phyloP scores from a whole-genome alignment of 176 grass and related monocot species.

The Zoysia japonica region DNA sequence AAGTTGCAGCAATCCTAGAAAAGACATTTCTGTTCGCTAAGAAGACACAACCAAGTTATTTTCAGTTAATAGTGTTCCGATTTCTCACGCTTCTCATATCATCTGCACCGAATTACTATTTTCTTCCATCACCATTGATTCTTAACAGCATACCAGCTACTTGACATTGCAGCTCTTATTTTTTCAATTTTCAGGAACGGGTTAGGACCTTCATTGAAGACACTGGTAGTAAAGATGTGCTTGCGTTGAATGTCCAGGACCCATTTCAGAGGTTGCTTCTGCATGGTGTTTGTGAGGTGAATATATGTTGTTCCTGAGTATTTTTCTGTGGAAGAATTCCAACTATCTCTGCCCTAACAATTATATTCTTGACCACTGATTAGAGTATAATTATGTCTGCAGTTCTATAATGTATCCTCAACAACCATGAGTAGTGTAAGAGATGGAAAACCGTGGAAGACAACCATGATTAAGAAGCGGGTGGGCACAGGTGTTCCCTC shows the following conservation, averaged over 20 bases:
- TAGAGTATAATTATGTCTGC: background rate
- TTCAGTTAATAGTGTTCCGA: background rate
- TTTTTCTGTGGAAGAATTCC: background rate
- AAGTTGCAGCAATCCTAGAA: background rate
- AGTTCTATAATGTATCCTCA: conserved; percentile 86
- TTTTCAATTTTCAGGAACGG: conserved; percentile 49
- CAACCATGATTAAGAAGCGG: conserved; percentile 73
- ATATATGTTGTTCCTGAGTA: background rate
- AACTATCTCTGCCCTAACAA: background rate
- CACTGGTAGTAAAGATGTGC: conserved; percentile 43
- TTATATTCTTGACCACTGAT: background rate
- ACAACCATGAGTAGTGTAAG: conserved; percentile 44
- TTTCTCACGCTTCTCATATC: background rate
- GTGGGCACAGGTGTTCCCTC: conserved; percentile 45
- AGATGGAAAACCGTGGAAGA: conserved; percentile 66
- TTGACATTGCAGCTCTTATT: background rate
- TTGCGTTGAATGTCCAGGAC: conserved; percentile 79
- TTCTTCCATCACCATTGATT: background rate
- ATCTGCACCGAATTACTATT: background rate
- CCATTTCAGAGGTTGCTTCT: conserved; percentile 82
- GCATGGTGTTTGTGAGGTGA: conserved; percentile 93
- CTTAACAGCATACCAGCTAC: background rate
- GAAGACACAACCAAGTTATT: background rate
- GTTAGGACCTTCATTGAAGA: conserved; percentile 58
- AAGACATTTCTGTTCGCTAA: background rate